Evolutionary conservation across 129 eudicot species (phyloP).

Genomic region (Deinandra increscens): DNA sequence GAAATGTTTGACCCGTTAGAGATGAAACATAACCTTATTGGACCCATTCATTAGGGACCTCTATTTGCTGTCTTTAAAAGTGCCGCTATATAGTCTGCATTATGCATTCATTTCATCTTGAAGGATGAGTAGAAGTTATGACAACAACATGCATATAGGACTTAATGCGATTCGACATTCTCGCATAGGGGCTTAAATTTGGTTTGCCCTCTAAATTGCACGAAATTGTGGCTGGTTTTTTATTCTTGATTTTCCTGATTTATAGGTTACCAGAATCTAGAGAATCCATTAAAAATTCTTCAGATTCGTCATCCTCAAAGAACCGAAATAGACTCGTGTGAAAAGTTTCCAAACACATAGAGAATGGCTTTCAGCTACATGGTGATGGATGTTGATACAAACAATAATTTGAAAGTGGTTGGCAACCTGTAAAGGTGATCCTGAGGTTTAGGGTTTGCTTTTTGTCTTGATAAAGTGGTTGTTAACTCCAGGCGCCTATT

Average conservation of each 20-base stretch:
- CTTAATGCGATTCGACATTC: not conserved
- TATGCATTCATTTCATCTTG: not conserved
- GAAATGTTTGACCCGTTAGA: not conserved
- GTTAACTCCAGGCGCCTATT: not conserved
- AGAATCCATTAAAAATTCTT: conserved; percentile 29
- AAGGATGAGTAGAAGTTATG: too few species aligned
- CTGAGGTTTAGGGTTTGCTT: conserved; percentile 24
- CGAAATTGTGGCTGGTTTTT: not conserved
- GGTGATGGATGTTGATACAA: conserved; percentile 18
- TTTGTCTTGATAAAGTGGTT: conserved; percentile 7
- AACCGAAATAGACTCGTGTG: conserved; percentile 33
- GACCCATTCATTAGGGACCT: not conserved
- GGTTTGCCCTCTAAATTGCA: not conserved
- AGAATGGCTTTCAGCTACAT: conserved; percentile 2
- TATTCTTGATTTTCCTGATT: not conserved
- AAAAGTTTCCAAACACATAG: not conserved
- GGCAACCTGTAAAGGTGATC: conserved; percentile 22
- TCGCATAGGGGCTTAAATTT: not conserved
- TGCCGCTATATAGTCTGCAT: not conserved
- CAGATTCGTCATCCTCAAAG: conserved; percentile 34
- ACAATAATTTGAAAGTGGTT: conserved; percentile 11
- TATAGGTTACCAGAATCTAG: conserved; percentile 25
- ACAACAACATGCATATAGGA: not conserved
- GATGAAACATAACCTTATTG: not conserved
- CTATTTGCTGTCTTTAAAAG: not conserved